These are phyloP conservation scores for Glycine tomentella DNA, from an alignment of 306 rosid genomes.

Conservation along the genomic window DNA sequence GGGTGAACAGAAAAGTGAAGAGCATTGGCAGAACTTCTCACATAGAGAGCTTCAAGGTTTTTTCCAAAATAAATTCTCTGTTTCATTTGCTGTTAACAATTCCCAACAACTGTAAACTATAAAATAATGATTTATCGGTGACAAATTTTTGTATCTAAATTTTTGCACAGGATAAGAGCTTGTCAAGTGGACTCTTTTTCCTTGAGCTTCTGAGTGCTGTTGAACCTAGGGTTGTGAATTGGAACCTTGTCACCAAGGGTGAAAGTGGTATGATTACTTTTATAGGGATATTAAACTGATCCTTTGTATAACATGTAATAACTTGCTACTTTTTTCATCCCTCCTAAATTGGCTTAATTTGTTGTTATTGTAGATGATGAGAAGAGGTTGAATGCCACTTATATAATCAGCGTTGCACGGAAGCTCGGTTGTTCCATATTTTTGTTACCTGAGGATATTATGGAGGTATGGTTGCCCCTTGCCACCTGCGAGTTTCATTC, in stretches of 20 bases:
- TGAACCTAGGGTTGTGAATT: conserved; percentile 94
- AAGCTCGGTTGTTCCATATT: conserved; percentile 97
- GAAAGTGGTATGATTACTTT: conserved; percentile 64
- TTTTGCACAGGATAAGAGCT: conserved; percentile 75
- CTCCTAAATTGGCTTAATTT: conserved; percentile 30
- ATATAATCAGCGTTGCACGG: conserved; percentile 91
- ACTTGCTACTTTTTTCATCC: conserved; percentile 13
- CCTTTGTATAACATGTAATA: neutral
- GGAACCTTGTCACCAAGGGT: conserved; percentile 98
- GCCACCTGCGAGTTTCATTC: conserved; percentile 17
- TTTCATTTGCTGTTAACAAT: neutral
- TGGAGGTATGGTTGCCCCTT: conserved; percentile 69
- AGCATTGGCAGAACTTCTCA: conserved; percentile 80
- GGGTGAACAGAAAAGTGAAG: conserved; percentile 88
- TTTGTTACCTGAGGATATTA: conserved; percentile 92
- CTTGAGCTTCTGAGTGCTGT: conserved; percentile 97
- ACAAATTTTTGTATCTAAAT: conserved; percentile 27
- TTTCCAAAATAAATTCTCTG: conserved; percentile 2
- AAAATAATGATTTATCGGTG: conserved; percentile 27
- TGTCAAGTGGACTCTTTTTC: conserved; percentile 87
- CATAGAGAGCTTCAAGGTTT: conserved; percentile 87
- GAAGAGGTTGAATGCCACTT: conserved; percentile 93
- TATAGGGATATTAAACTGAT: neutral
- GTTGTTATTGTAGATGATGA: conserved; percentile 69
- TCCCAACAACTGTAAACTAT: neutral